Conservation (phyloP, 345 rosid species). For the Citrus inodora region DNA sequence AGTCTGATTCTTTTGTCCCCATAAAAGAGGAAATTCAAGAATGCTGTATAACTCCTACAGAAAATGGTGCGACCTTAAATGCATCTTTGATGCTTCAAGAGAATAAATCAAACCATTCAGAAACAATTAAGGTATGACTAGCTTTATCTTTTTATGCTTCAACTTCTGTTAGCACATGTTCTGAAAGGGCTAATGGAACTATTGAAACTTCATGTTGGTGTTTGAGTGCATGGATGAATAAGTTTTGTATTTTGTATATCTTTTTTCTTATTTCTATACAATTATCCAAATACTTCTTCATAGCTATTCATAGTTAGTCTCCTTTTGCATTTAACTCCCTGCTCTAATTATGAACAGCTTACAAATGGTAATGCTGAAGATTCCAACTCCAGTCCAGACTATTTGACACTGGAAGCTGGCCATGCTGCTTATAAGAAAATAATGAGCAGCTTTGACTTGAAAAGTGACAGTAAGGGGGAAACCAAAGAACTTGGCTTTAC, state of each 20-base stretch:
- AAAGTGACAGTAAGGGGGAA: conserved; percentile 14
- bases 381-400: not conserved
- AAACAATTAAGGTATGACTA: conserved; percentile 32
- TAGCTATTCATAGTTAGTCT: not conserved
- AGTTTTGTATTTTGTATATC: not conserved
- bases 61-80: conserved; percentile 4
- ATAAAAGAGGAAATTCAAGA: conserved; percentile 27
- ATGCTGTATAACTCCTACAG: conserved; percentile 10
- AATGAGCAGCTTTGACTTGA: not conserved
- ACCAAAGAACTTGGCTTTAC: conserved; percentile 6
- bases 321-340: not conserved
- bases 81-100: conserved; percentile 30
- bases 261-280: not conserved
- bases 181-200: not conserved
- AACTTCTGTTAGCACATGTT: not conserved
- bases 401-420: conserved; percentile 19
- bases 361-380: conserved; percentile 4
- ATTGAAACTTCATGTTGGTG: not conserved
- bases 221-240: not conserved
- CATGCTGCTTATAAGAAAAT: conserved; percentile 14
- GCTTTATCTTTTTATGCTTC: conserved; percentile 10
- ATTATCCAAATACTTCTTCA: not conserved
- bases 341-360: conserved; percentile 20
- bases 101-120: conserved; percentile 19
- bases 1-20: conserved; percentile 16